phyloP scores from a whole-genome alignment of 2,329 filamentous ascomycete genomes.

The Xylariales sp. region DNA sequence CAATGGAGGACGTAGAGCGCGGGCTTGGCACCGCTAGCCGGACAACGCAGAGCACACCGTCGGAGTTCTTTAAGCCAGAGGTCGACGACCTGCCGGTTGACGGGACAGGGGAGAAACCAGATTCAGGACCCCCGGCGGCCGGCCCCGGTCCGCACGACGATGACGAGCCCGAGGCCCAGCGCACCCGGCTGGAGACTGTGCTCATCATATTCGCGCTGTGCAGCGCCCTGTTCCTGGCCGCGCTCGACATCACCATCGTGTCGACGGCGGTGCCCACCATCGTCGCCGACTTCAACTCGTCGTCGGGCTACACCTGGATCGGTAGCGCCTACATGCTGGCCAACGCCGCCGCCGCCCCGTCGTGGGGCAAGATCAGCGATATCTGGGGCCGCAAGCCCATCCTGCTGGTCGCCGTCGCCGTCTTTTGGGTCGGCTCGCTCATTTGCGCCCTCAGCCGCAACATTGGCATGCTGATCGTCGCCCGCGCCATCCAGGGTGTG shows the following conservation, averaged over 20 bases:
- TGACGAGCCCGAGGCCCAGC: constrained; percentile 12
- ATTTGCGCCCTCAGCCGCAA: constrained; percentile 45
- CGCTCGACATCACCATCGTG: constrained; percentile 58
- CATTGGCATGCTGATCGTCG: constrained; percentile 50
- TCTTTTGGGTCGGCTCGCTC: constrained; percentile 52
- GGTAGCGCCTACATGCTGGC: constrained; percentile 70
- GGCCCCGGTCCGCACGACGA: constrained; percentile 4
- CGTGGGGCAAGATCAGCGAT: constrained; percentile 63
- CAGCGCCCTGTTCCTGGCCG: constrained; percentile 44
- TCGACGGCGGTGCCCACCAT: constrained; percentile 66
- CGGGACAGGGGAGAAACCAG: too few species aligned
- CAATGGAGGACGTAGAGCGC: too few species aligned
- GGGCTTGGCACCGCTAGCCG: too few species aligned
- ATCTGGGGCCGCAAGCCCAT: constrained; percentile 56
- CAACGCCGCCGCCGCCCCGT: constrained; percentile 61
- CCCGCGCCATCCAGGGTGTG: constrained; percentile 51
- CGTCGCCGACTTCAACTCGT: constrained; percentile 57
- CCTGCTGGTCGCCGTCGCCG: constrained; percentile 42
- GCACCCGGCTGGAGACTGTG: constrained; percentile 22
- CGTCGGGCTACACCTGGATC: constrained; percentile 72
- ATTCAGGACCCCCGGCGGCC: too few species aligned
- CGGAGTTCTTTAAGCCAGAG: too few species aligned
- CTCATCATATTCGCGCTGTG: constrained; percentile 26
- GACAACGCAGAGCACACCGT: too few species aligned
- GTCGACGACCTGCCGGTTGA: too few species aligned